Evolutionary conservation across 192 early-diverging fungal genomes (phyloP), one percentile per base, ranked within the genome.

Genomic region (Kickxella alabastrina): DNA sequence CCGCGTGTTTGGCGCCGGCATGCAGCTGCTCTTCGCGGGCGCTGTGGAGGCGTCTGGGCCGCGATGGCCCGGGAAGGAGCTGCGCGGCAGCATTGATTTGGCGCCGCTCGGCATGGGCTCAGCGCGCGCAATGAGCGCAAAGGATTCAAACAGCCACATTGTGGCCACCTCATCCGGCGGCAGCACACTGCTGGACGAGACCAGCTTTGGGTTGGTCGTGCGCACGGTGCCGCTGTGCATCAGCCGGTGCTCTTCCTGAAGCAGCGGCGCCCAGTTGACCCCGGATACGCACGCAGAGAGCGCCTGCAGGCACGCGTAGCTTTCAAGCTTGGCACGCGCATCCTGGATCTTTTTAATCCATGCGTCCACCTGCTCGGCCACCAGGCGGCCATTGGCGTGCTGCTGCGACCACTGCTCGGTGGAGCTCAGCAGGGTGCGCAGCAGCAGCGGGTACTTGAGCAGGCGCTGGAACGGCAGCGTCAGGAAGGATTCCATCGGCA

Each of bases 391-490:
- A 19, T 62, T 59, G 4, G 70, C 70, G 19, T 53, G 50, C 45
- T 74, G 62, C 41, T 61, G 59, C 59, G 59, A 50, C 54, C 64
- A 62, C 14, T 64, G 63, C 8, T 61, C 70, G 24, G 79, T 83
- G 13, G 63, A 51, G 8, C 47, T 57, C 10, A 83, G 62, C 46
- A 83, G 60, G 26, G 82, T 79, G 48, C 57, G 68, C 34, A 83
- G 63, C 13, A 83, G 66, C 34, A 83, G 55, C 49, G 81, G 81
- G 50, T 83, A 83, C 57, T 83, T 79, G 17, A 80, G 71, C 54
- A 83, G 62, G n/a, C 81, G 73, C 62, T 83, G 81, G 59, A 83
- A 80, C 36, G 81, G 81, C 57, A 79, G 60, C 18, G 73, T 55
- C 49, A 83, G 47, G 43, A 79, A 83, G 12, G 79, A 49, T 35